Conservation (phyloP, 2,329 filamentous ascomycete genomes). For the Aspergillus persii region DNA sequence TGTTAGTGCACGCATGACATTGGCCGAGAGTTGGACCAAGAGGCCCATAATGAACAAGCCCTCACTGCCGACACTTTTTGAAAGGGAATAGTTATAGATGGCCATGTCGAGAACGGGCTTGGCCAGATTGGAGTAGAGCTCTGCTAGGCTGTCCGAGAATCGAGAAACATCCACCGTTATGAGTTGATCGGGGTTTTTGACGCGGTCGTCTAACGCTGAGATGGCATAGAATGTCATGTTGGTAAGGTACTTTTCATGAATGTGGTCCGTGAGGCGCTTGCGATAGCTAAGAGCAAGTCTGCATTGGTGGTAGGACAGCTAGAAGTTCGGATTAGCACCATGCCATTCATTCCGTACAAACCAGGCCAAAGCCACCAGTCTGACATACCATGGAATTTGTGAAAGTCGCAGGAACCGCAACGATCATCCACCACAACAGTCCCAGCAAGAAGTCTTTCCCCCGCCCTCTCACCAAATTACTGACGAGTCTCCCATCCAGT, state of each 20-base stretch:
- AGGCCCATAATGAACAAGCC: constrained; percentile 93
- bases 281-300: constrained; percentile 91
- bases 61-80: constrained; percentile 92
- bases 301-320: constrained; percentile 96
- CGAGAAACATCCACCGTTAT: constrained; percentile 96
- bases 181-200: constrained; percentile 97
- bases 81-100: constrained; percentile 93
- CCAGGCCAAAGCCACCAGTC: not conserved
- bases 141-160: constrained; percentile 91
- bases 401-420: constrained; percentile 92
- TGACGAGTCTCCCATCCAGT: constrained; percentile 90
- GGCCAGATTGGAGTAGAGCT: constrained; percentile 92
- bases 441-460: constrained; percentile 85
- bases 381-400: constrained; percentile 91
- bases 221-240: constrained; percentile 98
- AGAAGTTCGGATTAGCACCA: constrained; percentile 4
- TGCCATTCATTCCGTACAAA: not conserved
- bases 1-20: constrained; percentile 88
- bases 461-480: constrained; percentile 84
- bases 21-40: constrained; percentile 87
- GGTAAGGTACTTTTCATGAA: constrained; percentile 94
- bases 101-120: constrained; percentile 94
- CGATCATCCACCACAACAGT: constrained; percentile 97
- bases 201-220: constrained; percentile 89
- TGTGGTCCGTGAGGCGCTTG: constrained; percentile 86